Evolutionary conservation across 2,329 filamentous ascomycete genomes (phyloP), one percentile per base, ranked within the genome.

Genomic region (Botryosphaeria dothidea): DNA sequence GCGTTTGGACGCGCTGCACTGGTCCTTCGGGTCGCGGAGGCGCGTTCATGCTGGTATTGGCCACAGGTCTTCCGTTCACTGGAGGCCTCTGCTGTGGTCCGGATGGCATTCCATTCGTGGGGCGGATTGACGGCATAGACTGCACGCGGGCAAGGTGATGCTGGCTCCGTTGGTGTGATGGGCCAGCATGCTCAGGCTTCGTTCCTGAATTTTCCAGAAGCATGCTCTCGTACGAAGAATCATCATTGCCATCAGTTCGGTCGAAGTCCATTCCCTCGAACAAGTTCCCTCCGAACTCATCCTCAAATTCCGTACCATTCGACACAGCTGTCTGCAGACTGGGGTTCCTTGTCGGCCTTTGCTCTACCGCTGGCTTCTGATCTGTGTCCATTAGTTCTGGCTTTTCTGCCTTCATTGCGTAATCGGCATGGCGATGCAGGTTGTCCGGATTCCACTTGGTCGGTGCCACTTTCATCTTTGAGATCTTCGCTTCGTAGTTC

Each of bases 401-500:
- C 62, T 72, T 75, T 54, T 75, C 78, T 31, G 77, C 75, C 31
- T 69, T 68, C 65, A 71, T 90, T 25, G 84, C 85, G 74, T 86
- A 96, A 73, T 93, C 91, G 1, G 87, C 80, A 77, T 97, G 93
- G 43, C 94, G 87, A 78, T 97, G 90, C 41, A 98, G 83, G 45
- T 89, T 89, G n/a, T 86, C 84, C 67, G 91, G 88, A 69, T 94
- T 88, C 80, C 93, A 97, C 76, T 86, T 92, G 31, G 87, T 85
- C 68, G 92, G 91, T 65, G 86, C 84, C 17, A 89, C 86, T 82
- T 96, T 98, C 73, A 99, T 84, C 79, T 92, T 96, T 60, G 89
- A 91, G n/a, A 98, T 91, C 75, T 92, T 93, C 61, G 88, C 85
- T 65, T 99, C 83, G 75, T 97, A 99, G 67, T 94, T 89, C 78